phyloP scores from a whole-genome alignment of 2,329 filamentous ascomycete genomes.

The Phaeosphaeria sp. region DNA sequence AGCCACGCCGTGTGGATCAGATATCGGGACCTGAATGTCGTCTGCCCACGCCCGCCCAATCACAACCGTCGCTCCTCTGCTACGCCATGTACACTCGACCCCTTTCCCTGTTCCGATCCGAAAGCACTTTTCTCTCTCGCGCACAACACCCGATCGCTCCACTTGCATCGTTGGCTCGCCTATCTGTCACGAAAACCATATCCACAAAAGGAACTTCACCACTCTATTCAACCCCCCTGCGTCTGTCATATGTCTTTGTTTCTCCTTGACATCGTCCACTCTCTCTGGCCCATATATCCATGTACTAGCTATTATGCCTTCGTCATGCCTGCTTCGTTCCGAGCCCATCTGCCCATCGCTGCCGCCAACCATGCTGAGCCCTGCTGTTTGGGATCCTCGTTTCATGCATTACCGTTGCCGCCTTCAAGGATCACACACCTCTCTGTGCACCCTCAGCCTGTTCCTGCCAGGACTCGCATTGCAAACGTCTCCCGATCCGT shows the following conservation, averaged over 20 bases:
- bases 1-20: not conserved
- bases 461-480: not conserved
- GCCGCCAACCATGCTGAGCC: not conserved
- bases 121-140: not conserved
- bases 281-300: not conserved
- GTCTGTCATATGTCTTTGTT: not conserved
- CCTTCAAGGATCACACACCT: slow-evolving; percentile 23
- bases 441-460: slow-evolving; percentile 1
- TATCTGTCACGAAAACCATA: not conserved
- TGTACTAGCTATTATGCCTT: not conserved
- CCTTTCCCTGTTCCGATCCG: not conserved
- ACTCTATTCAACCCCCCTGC: not conserved
- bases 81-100: not conserved
- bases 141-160: not conserved
- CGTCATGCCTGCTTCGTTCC: not conserved
- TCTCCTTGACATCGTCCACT: not conserved
- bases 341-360: not conserved
- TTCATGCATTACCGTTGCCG: slow-evolving; percentile 40
- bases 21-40: not conserved
- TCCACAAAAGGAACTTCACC: not conserved
- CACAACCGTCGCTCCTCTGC: not conserved
- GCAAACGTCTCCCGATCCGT: not conserved
- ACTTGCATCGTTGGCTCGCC: not conserved
- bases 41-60: not conserved
- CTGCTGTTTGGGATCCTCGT: slow-evolving; percentile 22